These are phyloP conservation scores for Mallotus repandus DNA, from an alignment of 441 rosid genomes.

Conservation along the genomic window DNA sequence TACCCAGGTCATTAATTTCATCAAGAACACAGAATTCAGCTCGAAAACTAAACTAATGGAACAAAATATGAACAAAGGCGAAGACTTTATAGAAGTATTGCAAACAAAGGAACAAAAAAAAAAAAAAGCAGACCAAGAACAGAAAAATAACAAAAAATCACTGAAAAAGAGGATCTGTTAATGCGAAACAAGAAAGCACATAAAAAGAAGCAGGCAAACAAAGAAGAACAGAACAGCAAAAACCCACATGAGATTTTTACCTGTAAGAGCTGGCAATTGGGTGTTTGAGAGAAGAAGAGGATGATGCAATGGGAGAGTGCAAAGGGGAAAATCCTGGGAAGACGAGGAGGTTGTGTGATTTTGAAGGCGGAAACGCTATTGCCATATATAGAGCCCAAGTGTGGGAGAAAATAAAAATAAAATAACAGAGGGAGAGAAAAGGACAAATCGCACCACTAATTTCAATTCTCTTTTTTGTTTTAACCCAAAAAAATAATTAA, in stretches of 20 bases:
- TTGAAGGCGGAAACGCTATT: constrained; percentile 6
- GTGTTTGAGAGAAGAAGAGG: not conserved
- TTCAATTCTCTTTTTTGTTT: not conserved
- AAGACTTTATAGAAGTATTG: not conserved
- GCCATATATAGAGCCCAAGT: constrained; percentile 27
- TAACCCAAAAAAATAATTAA: no score
- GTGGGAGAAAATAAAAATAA: not conserved
- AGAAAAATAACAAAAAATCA: not conserved
- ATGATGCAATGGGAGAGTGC: not conserved
- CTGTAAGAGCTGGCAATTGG: constrained; percentile 17
- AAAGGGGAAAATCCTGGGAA: not conserved
- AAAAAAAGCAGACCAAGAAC: not conserved
- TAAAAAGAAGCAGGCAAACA: not conserved
- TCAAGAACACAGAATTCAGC: not conserved
- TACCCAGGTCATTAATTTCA: constrained; percentile 6
- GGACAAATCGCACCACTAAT: constrained; percentile 16
- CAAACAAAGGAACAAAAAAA: not conserved
- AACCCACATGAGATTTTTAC: constrained; percentile 25
- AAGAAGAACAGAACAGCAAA: not conserved
- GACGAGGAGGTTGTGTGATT: constrained; percentile 10
- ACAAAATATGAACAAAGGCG: not conserved
- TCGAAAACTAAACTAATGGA: not conserved
- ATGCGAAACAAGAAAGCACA: constrained; percentile 11
- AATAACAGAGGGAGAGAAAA: not conserved
- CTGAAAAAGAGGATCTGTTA: not conserved